A percentile compares a stretch with the other conserved stretches of the same genome.
These are phyloP conservation scores for Blastobotrys attinorum DNA, from an alignment of 805 yeast genomes.

Conservation along the genomic window DNA sequence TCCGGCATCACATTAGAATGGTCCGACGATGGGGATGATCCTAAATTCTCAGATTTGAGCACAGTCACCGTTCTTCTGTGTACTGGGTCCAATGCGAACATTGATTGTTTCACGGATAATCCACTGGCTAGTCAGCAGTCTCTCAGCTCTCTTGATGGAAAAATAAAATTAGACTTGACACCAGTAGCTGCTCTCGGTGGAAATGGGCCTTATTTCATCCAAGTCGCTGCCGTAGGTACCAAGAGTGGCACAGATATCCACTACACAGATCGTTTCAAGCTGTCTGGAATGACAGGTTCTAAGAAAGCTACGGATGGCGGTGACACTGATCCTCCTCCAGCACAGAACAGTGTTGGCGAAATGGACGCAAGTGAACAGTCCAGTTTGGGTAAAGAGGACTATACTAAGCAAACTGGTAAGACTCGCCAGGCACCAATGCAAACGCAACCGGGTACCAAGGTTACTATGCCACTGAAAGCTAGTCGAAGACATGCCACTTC, in stretches of 20 bases:
- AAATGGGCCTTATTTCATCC: slow-evolving; percentile 66
- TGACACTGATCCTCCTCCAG: slow-evolving; percentile 34
- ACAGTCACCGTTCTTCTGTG: slow-evolving; percentile 51
- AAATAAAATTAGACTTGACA: slow-evolving; percentile 25
- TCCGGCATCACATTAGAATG: slow-evolving; percentile 40
- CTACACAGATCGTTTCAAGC: slow-evolving; percentile 57
- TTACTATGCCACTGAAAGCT: slow-evolving; percentile 47
- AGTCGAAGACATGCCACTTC: slow-evolving; percentile 60
- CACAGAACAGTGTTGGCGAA: slow-evolving; percentile 29
- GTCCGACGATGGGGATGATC: slow-evolving; percentile 46
- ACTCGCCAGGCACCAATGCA: slow-evolving; percentile 92
- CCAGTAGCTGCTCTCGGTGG: slow-evolving; percentile 41
- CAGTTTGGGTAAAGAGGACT: slow-evolving; percentile 48
- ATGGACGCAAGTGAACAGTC: slow-evolving; percentile 30
- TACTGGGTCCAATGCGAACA: slow-evolving; percentile 53
- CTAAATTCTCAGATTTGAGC: slow-evolving; percentile 37
- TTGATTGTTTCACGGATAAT: slow-evolving; percentile 33
- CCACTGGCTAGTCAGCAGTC: slow-evolving; percentile 25
- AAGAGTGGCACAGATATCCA: slow-evolving; percentile 47
- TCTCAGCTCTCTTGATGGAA: slow-evolving; percentile 27
- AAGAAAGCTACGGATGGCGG: slow-evolving; percentile 37
- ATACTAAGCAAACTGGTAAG: slow-evolving; percentile 68
- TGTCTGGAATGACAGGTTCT: slow-evolving; percentile 66
- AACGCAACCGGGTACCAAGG: slow-evolving; percentile 65
- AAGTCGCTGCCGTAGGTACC: slow-evolving; percentile 45